phyloP scores from a whole-genome alignment of 352 stramenopile species.

The Phytophthora pisi region DNA sequence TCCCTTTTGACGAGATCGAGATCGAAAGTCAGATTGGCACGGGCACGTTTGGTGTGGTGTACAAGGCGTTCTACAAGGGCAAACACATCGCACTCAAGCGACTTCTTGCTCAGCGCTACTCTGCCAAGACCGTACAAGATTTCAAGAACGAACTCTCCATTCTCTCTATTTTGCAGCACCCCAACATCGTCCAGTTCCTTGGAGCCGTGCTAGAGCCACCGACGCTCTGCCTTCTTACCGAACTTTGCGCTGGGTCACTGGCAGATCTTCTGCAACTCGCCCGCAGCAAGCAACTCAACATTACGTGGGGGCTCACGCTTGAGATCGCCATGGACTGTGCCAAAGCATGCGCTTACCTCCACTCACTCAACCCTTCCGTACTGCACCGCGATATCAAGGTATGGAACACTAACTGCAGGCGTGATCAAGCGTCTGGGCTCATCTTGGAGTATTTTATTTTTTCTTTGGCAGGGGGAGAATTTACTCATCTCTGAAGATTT shows the following conservation, averaged over 20 bases:
- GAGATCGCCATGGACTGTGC: constrained; percentile 75
- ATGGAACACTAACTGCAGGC: not conserved
- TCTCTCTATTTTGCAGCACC: constrained; percentile 75
- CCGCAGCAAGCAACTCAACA: constrained; percentile 66
- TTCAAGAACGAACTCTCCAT: constrained; percentile 88
- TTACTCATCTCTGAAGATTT: constrained; percentile 76
- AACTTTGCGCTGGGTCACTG: constrained; percentile 74
- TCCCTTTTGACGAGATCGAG: constrained; percentile 68
- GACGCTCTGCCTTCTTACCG: constrained; percentile 76
- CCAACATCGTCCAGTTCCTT: constrained; percentile 86
- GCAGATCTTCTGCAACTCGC: constrained; percentile 73
- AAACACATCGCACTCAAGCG: constrained; percentile 78
- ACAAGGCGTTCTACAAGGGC: constrained; percentile 77
- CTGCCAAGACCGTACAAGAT: constrained; percentile 62
- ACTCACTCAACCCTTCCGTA: constrained; percentile 62
- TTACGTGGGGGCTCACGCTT: constrained; percentile 76
- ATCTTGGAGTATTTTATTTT: constrained; percentile 1
- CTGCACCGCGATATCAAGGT: constrained; percentile 81
- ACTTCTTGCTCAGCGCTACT: constrained; percentile 60
- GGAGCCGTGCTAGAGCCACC: constrained; percentile 70
- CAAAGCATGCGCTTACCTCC: constrained; percentile 68
- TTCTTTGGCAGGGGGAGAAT: constrained; percentile 57
- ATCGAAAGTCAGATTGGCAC: constrained; percentile 72
- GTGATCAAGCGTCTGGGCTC: not conserved
- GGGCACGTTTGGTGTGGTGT: constrained; percentile 82